phyloP scores from a whole-genome alignment of 805 yeast species.

The Yarrowia sp. region DNA sequence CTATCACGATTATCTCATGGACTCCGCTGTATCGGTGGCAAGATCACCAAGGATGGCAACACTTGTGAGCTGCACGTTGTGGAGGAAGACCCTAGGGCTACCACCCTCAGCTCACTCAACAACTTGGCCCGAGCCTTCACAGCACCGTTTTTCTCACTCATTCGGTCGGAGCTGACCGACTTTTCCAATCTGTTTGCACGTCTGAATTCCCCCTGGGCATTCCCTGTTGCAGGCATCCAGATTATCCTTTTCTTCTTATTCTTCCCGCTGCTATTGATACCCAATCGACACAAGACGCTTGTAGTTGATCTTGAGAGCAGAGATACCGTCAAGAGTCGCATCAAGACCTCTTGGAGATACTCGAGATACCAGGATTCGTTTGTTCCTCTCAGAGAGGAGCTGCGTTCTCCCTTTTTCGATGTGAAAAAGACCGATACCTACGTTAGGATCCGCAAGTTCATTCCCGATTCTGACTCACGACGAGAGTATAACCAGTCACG shows the following conservation, averaged over 20 bases:
- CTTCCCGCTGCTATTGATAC: slow-evolving; percentile 27
- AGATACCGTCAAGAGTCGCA: slow-evolving; percentile 7
- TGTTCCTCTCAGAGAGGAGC: neutral
- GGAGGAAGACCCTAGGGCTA: slow-evolving; percentile 11
- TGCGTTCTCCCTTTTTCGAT: slow-evolving; percentile 22
- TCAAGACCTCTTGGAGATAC: slow-evolving; percentile 6
- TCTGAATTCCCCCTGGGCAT: slow-evolving; percentile 30
- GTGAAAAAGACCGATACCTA: slow-evolving; percentile 15
- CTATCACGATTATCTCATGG: neutral
- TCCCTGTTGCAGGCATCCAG: slow-evolving; percentile 29
- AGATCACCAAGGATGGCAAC: slow-evolving; percentile 9
- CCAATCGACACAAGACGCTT: slow-evolving; percentile 14
- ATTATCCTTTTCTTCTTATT: slow-evolving; percentile 27
- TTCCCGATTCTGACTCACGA: slow-evolving; percentile 25
- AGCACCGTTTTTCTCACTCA: slow-evolving; percentile 28
- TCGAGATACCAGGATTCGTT: slow-evolving; percentile 17
- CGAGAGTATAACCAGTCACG: slow-evolving; percentile 26
- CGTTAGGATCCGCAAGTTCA: slow-evolving; percentile 25
- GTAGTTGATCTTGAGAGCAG: slow-evolving; percentile 11
- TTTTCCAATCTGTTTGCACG: slow-evolving; percentile 27
- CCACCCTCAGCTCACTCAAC: slow-evolving; percentile 21
- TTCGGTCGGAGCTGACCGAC: slow-evolving; percentile 27
- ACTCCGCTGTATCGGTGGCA: neutral
- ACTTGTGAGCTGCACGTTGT: slow-evolving; percentile 10
- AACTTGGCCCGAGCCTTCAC: slow-evolving; percentile 28